Evolutionary conservation across 2,329 filamentous ascomycete species (phyloP).

Genomic region (Paradendryphiella salina): DNA sequence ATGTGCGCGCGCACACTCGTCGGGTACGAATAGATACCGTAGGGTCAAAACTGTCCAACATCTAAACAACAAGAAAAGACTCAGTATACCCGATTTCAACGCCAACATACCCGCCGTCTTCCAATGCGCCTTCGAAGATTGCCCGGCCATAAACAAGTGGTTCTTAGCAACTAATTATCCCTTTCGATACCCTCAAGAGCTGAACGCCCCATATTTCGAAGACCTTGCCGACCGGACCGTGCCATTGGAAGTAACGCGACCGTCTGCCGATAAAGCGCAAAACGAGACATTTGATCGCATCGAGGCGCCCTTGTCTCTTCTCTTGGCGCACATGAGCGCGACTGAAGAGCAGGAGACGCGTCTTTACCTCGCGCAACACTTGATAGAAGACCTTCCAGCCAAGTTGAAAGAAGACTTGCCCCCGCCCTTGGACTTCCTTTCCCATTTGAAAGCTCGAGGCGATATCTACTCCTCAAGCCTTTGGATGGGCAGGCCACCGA

Average conservation of each 20-base stretch:
- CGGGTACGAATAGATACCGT: neutral
- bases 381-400: conserved; percentile 68
- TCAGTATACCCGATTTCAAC: conserved; percentile 22
- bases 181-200: conserved; percentile 13
- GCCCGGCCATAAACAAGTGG: conserved; percentile 42
- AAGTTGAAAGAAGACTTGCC: conserved; percentile 67
- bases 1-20: neutral
- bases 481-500: conserved; percentile 86
- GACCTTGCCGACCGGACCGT: conserved; percentile 56
- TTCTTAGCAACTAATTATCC: conserved; percentile 17
- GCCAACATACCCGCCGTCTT: conserved; percentile 29
- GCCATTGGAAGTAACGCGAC: conserved; percentile 61
- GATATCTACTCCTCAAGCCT: conserved; percentile 87
- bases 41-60: conserved; percentile 7
- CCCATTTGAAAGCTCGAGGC: conserved; percentile 64
- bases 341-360: conserved; percentile 37
- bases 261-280: conserved; percentile 2
- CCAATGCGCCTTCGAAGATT: conserved; percentile 20
- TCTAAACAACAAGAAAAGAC: conserved; percentile 4
- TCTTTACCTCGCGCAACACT: conserved; percentile 87
- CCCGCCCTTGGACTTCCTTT: conserved; percentile 63
- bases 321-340: conserved; percentile 59
- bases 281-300: conserved; percentile 60
- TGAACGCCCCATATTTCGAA: conserved; percentile 33
- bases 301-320: conserved; percentile 64